Conservation (phyloP, 176 grass and related monocot genomes). For the Melocanna baccifera region DNA sequence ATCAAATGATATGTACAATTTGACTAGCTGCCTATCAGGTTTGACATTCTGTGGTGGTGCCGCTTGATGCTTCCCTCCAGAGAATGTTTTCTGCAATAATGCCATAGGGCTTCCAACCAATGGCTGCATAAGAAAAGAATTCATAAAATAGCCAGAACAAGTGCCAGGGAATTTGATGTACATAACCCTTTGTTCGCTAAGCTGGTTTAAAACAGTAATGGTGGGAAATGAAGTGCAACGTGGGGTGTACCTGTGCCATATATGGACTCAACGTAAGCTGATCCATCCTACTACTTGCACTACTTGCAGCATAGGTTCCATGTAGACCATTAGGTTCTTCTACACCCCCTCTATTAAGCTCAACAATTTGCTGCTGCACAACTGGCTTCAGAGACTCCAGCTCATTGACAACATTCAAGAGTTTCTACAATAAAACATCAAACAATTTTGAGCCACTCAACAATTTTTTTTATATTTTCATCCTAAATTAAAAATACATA, state of each 20-base stretch:
- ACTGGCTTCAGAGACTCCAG: conserved; percentile 83
- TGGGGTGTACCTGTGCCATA: conserved; percentile 62
- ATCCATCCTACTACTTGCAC: conserved; percentile 17
- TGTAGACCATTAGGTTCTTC: conserved; percentile 35
- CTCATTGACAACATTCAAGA: conserved; percentile 72
- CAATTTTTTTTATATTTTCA: background rate
- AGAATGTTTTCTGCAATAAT: conserved; percentile 21
- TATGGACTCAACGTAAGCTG: conserved; percentile 32
- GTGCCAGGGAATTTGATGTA: background rate
- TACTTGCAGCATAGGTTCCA: conserved; percentile 23
- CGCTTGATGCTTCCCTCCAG: conserved; percentile 31
- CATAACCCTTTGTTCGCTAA: background rate
- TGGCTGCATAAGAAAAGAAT: conserved; percentile 23
- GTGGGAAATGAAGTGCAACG: conserved; percentile 4
- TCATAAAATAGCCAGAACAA: background rate
- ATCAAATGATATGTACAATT: conserved; percentile 39
- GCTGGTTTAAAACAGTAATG: background rate
- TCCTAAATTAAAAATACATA: background rate
- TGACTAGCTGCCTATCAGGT: conserved; percentile 38
- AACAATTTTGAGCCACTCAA: background rate
- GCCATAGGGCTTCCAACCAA: conserved; percentile 27
- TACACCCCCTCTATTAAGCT: conserved; percentile 35
- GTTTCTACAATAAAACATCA: conserved; percentile 72
- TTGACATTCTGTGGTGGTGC: background rate
- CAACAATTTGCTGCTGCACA: conserved; percentile 59